Base-by-base conservation (phyloP, 2,329 filamentous ascomycete species). In the Rugonectria rugulosa region DNA sequence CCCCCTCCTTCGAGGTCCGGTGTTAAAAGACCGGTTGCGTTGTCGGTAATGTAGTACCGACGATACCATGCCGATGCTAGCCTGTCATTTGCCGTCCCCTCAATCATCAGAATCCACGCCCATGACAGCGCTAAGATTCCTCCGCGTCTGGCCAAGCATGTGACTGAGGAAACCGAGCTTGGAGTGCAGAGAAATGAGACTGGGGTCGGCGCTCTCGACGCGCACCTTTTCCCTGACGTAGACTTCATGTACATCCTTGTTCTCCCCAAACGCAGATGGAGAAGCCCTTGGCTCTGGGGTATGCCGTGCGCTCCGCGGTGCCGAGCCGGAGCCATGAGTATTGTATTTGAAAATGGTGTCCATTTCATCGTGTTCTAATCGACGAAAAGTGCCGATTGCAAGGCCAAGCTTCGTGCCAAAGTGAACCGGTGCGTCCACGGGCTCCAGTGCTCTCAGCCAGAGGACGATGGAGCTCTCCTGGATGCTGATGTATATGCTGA, bases 191-290 rank as follows among this genome's bases (percentile, higher is more conserved):
- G 90, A 89, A 71, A 97, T 87, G 61, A 97, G 72, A 65, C 87
- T 93, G 1, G 94, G 94, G 72, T 98, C 93, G 51, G 92, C 91
- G 67, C 87, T 94, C 73, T 97, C 93, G 2, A 97, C 88, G 34
- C 90, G 83, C 5, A 97, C 85, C 77, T 97, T 97, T 72, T 97
- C 94, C 63, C 88, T 87, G 40, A 98, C 94, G 61, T 86, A 88
- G 3, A 97, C 92, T 58, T 95, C 87, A 3, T 74, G 71, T 26
- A 72, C 58, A 29, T 68, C 66, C 36, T 48, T 59, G 23, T 36
- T 54, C 14, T 64, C 49, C 2, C 46, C 62, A 26, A 61, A 61
- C 17, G 58, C 56, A 7, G 63, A 52, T 3, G 59, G 52, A 10
- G 57, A 43, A 11, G 67, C 56, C 27, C 56, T 47, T n/a, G 63